Base-by-base conservation (phyloP, 2,329 filamentous ascomycete genomes). In the Claviceps purpurea region DNA sequence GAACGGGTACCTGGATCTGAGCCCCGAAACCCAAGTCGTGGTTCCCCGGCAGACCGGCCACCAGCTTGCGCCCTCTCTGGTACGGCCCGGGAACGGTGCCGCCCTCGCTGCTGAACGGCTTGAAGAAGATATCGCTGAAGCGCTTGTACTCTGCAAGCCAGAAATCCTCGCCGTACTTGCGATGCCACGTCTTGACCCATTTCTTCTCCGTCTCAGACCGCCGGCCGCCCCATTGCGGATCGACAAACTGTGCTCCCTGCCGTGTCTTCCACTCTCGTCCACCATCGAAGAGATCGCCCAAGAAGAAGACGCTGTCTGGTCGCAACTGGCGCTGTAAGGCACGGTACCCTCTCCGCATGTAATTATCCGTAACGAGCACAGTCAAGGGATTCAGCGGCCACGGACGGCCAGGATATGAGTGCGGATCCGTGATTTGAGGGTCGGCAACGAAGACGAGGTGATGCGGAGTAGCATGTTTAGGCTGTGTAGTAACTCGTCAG, bases 241-340 rank as follows among this genome's bases (percentile, higher is more conserved):
- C 81, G 24, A 74, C 68, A 50, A 80, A 81, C 11, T 37, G 34
- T 46, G 74, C 67, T 44, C 79, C 84, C 24, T 74, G 74, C 2
- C 68, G 71, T 13, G 90, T 91, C 58, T 84, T 85, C 93, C 93
- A 98, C 72, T 98, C 93, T 58, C 93, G 79, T 8, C 93, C 93
- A 4, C 93, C 93, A 63, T 98, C 93, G 61, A 98, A 96, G 1
- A 98, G 72, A 64, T 98, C 93, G 7, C 93, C 93, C 0, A 98
- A 73, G 63, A 98, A 97, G 63, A 96, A 80, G 1, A 95, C 74
- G 16, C 87, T 90, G 64, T 96, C 89, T 0, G 93, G 93, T n/a
- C 79, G 78, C 14, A 97, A 73, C 18, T 79, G 71, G 18, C 77
- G 71, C 62, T 95, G 89, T 53, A 97, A 76, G 50, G 84, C 77